phyloP scores from a whole-genome alignment of 1,284 basidiomycete genomes.

The Sanghuangporus weigelae region DNA sequence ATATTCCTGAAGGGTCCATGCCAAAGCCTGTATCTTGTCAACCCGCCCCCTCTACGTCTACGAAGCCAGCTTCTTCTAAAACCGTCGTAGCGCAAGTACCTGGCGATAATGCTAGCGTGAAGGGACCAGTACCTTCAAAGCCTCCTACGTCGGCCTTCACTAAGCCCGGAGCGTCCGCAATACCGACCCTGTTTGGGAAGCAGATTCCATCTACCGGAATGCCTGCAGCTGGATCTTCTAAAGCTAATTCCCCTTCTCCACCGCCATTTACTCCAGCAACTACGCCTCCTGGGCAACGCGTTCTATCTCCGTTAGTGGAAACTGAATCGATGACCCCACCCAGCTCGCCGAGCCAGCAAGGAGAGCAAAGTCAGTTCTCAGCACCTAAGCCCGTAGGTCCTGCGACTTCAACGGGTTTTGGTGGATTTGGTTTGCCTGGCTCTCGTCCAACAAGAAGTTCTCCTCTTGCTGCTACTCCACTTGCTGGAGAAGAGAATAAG shows the following conservation, averaged over 20 bases:
- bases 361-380: slow-evolving; percentile 24
- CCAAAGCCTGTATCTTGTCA: slow-evolving; percentile 18
- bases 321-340: slow-evolving; percentile 48
- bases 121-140: slow-evolving; percentile 27
- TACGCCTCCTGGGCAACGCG: background rate
- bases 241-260: background rate
- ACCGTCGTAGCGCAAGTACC: background rate
- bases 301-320: slow-evolving; percentile 15
- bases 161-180: background rate
- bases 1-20: background rate
- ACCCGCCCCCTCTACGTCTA: background rate
- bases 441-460: slow-evolving; percentile 60
- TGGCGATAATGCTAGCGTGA: slow-evolving; percentile 14
- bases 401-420: slow-evolving; percentile 27
- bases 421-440: slow-evolving; percentile 45
- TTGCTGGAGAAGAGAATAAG: slow-evolving; percentile 37
- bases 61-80: background rate
- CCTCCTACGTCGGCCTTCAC: background rate
- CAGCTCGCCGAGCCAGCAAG: slow-evolving; percentile 44
- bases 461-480: slow-evolving; percentile 47
- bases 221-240: background rate
- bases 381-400: slow-evolving; percentile 28
- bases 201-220: background rate
- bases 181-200: slow-evolving; percentile 6
- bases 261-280: background rate